These are phyloP conservation scores for Penicillium vulpinum DNA, from an alignment of 2,329 filamentous ascomycete species.

Conservation along the genomic window DNA sequence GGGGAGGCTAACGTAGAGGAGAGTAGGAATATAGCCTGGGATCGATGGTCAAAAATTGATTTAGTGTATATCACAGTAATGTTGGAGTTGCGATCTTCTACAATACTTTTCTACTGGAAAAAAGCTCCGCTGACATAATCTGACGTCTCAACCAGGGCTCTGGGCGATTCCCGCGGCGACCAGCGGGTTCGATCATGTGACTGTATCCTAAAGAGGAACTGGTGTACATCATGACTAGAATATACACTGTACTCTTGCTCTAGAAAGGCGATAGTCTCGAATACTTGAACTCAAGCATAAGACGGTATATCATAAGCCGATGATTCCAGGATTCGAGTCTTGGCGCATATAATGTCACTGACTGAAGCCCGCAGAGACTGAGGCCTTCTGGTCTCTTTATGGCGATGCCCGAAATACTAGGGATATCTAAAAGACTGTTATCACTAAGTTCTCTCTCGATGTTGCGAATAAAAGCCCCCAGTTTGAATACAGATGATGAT, in stretches of 20 bases:
- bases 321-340: neutral
- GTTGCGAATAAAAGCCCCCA: neutral
- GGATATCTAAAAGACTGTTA: too few species aligned
- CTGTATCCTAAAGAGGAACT: neutral
- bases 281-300: neutral
- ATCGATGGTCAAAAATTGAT: neutral
- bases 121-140: constrained; percentile 19
- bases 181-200: constrained; percentile 26
- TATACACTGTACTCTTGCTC: neutral
- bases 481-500: too few species aligned
- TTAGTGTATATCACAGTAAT: neutral
- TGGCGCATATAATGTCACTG: neutral
- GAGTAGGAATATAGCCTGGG: neutral
- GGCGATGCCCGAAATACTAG: neutral
- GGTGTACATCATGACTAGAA: neutral
- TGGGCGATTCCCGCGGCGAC: constrained; percentile 29
- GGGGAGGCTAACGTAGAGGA: neutral
- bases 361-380: neutral
- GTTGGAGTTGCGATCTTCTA: neutral
- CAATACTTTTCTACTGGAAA: constrained; percentile 5
- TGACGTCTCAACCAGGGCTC: constrained; percentile 4
- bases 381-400: neutral
- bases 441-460: neutral
- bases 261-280: neutral
- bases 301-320: neutral